Base-by-base conservation (phyloP, 2,329 filamentous ascomycete genomes). In the Curvularia sp. region DNA sequence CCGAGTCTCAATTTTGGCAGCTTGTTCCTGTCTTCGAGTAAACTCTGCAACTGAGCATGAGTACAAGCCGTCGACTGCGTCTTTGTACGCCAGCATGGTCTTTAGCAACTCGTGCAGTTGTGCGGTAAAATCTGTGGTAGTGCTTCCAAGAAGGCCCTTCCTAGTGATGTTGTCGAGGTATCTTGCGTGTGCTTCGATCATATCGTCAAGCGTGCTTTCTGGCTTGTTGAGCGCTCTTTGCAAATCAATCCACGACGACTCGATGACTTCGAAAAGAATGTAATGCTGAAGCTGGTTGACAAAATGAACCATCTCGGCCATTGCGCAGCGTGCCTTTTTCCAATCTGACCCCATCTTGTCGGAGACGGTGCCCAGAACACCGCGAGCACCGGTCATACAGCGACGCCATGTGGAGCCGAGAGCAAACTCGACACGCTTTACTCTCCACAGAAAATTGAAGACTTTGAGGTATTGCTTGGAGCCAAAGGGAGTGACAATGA, bases 281-380 rank as follows among this genome's bases (percentile, higher is more conserved):
- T 99, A 99, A 80, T 98, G 97, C 77, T 99, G 95, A 13, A 99
- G 84, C 78, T 99, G 95, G 63, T 92, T 92, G 71, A 98, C 89
- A 73, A 99, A 98, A 76, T 99, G 96, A 15, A 98, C 92, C 95
- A 99, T 99, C 78, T 99, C 96, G 12, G 94, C 93, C 36, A 98
- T 87, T 18, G 89, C 88, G 57, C 93, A 95, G 56, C 94, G 86
- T 4, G 93, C 96, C 13, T 85, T 87, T 75, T 97, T 97, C 95
- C 95, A 99, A 51, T 94, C 90, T 59, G 88, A 82, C 27, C 86
- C 86, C 23, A 96, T 87, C 60, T 86, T 85, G 66, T 89, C 87
- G 49, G 92, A 88, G 3, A 90, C 85, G 30, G 86, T 90, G 61
- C 90, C 89, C 6, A 99, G 85, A 0, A 98, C 93, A n/a, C 94